Base-by-base conservation (phyloP, 176 grass and related monocot genomes). In the Stipa capillata region DNA sequence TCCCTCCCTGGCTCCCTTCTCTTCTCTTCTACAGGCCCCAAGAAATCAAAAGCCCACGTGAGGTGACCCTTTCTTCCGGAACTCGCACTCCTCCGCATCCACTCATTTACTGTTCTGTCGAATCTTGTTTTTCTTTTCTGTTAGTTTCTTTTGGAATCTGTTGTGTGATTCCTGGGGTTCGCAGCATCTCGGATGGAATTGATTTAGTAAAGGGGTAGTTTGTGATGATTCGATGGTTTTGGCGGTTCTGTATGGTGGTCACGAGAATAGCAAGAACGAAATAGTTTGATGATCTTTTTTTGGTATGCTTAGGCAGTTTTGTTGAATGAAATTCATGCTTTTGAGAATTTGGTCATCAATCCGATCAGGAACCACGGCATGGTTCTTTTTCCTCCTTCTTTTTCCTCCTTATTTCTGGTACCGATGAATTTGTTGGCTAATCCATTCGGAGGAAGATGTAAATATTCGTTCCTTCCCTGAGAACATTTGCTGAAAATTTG, bases 1-100 rank as follows among this genome's bases (percentile, higher is more conserved):
- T 16, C 45, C 6, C 27, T 52, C 33, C 21, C 28, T 11, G 34
- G 43, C 6, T 18, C 17, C 20, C 56, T 11, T 24, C 45, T 63
- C 40, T 17, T 28, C 67, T 18, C n/a, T 42, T 20, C 40, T 36
- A 23, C 66, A 2, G 44, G 27, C 43, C 24, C 41, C 32, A 61
- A 37, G 43, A 71, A 43, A 64, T 60, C 70, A 23, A 25, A 76
- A 86, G 77, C 74, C 72, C 57, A 58, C 40, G 69, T 66, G 74
- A 83, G 75, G 81, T 84, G 54, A 48, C 12, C 27, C 44, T 82
- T 87, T 0, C 79, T 87, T 53, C 62, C 64, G 51, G 12, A 77
- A 65, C 85, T 87, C 85, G 5, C 34, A 4, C 54, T 69, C 35
- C 10, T 41, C 72, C 27, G 18, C 61, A 17, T 51, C 63, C 85